phyloP scores from a whole-genome alignment of 208 protist species.

The Crithidia fasciculata region DNA sequence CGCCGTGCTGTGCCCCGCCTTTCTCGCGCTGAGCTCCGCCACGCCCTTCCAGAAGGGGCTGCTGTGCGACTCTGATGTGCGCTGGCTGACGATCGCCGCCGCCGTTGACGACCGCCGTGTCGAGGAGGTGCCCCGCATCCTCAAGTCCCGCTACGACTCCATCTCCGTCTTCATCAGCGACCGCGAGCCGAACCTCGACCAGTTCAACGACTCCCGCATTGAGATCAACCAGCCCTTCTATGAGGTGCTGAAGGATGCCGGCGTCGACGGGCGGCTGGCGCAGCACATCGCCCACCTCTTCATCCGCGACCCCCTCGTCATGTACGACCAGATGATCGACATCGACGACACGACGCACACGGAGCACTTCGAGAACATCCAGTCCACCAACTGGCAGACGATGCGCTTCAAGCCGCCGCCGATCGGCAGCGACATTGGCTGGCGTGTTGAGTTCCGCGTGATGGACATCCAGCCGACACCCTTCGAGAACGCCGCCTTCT shows the following conservation, averaged over 20 bases:
- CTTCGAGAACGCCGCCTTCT: conserved; percentile 99
- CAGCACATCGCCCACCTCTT: conserved; percentile 98
- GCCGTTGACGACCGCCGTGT: conserved; percentile 97
- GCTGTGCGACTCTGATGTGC: conserved; percentile 95
- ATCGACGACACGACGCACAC: conserved; percentile 93
- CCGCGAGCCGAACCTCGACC: conserved; percentile 54
- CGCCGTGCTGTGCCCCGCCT: conserved; percentile 93
- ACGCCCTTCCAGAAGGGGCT: conserved; percentile 97
- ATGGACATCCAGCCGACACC: conserved; percentile 97
- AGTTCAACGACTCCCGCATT: conserved; percentile 89
- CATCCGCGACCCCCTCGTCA: conserved; percentile 98
- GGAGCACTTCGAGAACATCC: conserved; percentile 99
- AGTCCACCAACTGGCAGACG: conserved; percentile 98
- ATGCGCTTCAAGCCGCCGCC: conserved; percentile 97
- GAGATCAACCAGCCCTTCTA: conserved; percentile 90
- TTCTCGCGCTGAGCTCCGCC: conserved; percentile 97
- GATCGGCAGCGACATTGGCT: conserved; percentile 83
- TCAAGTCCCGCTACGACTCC: conserved; percentile 97
- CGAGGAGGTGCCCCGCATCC: conserved; percentile 89
- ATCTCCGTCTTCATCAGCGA: conserved; percentile 94
- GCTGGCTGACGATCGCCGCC: conserved; percentile 96
- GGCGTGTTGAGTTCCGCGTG: conserved; percentile 98
- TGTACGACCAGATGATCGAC: conserved; percentile 94
- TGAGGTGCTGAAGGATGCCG: conserved; percentile 64
- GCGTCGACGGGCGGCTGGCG: conserved; percentile 94